A percentile compares a stretch with the other conserved stretches of the same genome.
Conservation (phyloP, 768 basidiomycete species). For the Pholiota molesta region DNA sequence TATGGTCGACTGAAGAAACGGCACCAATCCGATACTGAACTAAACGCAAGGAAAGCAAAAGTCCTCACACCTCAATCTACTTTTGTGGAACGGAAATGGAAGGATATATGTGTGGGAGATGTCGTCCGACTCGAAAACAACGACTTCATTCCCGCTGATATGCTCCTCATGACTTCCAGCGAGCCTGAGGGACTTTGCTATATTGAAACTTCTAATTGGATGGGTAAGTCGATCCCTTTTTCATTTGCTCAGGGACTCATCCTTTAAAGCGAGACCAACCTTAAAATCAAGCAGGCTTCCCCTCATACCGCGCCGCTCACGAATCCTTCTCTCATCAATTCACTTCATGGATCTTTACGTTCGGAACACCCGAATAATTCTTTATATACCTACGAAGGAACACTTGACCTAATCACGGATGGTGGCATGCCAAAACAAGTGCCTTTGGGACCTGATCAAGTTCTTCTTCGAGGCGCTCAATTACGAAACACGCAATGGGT, state of each 20-base stretch:
- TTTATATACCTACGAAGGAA: conserved; percentile 92
- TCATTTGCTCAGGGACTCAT: background rate
- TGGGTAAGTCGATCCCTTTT: conserved; percentile 56
- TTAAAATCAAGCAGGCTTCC: conserved; percentile 98
- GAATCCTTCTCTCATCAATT: conserved; percentile 71
- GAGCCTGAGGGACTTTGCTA: conserved; percentile 98
- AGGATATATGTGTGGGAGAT: conserved; percentile 89
- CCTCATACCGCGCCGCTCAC: conserved; percentile 79
- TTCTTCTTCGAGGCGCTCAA: conserved; percentile 93
- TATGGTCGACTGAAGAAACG: conserved; percentile 70
- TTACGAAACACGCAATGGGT: conserved; percentile 96
- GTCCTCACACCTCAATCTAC: conserved; percentile 64
- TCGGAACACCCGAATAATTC: conserved; percentile 99
- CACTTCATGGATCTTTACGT: conserved; percentile 81
- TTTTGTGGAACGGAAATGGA: conserved; percentile 84
- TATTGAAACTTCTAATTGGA: conserved; percentile 98
- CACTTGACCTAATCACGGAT: conserved; percentile 63
- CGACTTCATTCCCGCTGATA: conserved; percentile 95
- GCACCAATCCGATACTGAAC: conserved; percentile 90
- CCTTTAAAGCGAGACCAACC: conserved; percentile 82
- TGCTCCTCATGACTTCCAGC: conserved; percentile 83
- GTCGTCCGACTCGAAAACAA: conserved; percentile 88
- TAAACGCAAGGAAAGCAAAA: conserved; percentile 83
- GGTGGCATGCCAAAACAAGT: conserved; percentile 74
- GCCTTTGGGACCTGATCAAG: conserved; percentile 92